Evolutionary conservation across 768 basidiomycete species (phyloP).

Genomic region (Antrodiella citrinella): DNA sequence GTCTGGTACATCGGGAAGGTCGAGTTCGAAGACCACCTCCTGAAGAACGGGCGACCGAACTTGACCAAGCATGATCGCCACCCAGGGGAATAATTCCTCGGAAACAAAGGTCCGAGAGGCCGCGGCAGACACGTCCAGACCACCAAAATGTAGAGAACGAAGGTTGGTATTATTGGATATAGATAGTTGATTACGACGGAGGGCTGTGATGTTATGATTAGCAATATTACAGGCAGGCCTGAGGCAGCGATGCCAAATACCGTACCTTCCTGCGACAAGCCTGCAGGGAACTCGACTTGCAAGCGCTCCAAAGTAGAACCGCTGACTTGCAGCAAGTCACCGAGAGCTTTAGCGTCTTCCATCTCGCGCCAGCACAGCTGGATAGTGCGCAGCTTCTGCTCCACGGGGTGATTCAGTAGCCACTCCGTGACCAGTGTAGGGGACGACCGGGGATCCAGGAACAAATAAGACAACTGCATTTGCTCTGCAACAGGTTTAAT

Average conservation of each 20-base stretch:
- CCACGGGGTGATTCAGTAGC: conserved; percentile 18
- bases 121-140: conserved; percentile 16
- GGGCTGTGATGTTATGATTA: conserved; percentile 7
- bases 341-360: conserved; percentile 17
- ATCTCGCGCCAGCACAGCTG: conserved; percentile 24
- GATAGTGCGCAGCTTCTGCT: conserved; percentile 18
- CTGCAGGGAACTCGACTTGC: conserved; percentile 20
- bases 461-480: conserved; percentile 20
- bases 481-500: background rate
- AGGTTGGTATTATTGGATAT: conserved; percentile 21
- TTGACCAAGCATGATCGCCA: conserved; percentile 10
- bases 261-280: conserved; percentile 16
- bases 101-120: conserved; percentile 16
- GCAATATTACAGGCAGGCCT: background rate
- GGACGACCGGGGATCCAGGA: conserved; percentile 21
- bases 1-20: conserved; percentile 14
- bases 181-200: conserved; percentile 18
- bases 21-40: conserved; percentile 18
- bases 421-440: conserved; percentile 22
- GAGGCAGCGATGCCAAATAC: background rate
- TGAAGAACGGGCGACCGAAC: conserved; percentile 9
- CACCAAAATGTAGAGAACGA: conserved; percentile 19
- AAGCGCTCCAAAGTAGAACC: conserved; percentile 20
- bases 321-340: conserved; percentile 19
- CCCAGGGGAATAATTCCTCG: conserved; percentile 11